Evolutionary conservation across 768 basidiomycete species (phyloP), one percentile per base, ranked within the genome.

Genomic region (Trametes cubensis): DNA sequence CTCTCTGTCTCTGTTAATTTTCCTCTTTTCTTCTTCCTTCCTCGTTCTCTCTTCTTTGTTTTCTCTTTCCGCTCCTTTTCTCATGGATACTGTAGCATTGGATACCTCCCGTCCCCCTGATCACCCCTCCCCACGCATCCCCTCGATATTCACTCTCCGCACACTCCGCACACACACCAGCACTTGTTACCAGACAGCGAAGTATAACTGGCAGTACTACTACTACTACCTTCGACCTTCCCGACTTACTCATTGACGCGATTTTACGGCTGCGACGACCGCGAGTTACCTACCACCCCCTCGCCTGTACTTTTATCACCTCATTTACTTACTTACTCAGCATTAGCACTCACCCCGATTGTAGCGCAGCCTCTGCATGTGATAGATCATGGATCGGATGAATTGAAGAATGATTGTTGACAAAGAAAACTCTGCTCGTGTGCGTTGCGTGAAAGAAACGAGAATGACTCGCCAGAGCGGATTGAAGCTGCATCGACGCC

Each of bases 21-120:
- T 50, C 38, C 49, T 40, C 45, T 34, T 53, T 1, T 53, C 23
- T 46, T 38, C 39, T 38, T 55, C 17, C 52, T 38, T 54, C 39
- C 52, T 15, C 26, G 45, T 47, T 56, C 48, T 38, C 13, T 58
- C 62, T 25, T 49, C n/a, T 15, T 48, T 28, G 48, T 20, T 55
- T 20, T 46, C 7, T 28, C 28, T 3, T 7, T 28, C 28, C 28
- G 42, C 2, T 41, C 18, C 30, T 20, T 52, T 40, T 21, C 44
- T 53, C 51, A 20, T 53, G 60, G 63, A 62, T 67, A 64, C 45
- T 64, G 63, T 64, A 64, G 63, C 64, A 64, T 57, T 60, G 58
- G 52, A 60, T 62, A 62, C 60, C 66, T 58, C 40, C 39, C 40
- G 10, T 18, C 20, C 38, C 50, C 6, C 48, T 23, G 25, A 39